Evolutionary conservation across 768 basidiomycete genomes (phyloP).

Genomic region (Postia placenta): DNA sequence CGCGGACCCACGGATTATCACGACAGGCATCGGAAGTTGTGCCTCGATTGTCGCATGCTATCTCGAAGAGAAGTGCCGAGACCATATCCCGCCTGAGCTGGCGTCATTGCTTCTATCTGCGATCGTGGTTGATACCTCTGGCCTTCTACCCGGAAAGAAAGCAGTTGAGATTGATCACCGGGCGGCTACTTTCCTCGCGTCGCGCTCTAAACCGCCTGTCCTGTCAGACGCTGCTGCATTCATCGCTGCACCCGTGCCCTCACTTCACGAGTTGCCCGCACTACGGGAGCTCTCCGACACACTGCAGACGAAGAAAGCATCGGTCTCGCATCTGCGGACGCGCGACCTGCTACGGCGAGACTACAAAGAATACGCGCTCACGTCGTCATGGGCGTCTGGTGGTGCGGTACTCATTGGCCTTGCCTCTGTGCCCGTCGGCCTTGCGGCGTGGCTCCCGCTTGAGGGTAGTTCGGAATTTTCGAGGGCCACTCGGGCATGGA

Average conservation of each 20-base stretch:
- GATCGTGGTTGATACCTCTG: constrained; percentile 83
- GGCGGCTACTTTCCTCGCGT: constrained; percentile 59
- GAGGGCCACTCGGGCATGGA: constrained; percentile 44
- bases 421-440: constrained; percentile 71
- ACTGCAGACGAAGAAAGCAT: constrained; percentile 54
- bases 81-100: constrained; percentile 47
- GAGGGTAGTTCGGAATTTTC: constrained; percentile 34
- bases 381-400: constrained; percentile 36
- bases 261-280: constrained; percentile 31
- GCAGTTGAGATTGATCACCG: constrained; percentile 57
- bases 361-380: constrained; percentile 80
- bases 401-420: constrained; percentile 61
- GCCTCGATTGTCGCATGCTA: constrained; percentile 53
- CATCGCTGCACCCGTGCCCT: constrained; percentile 11
- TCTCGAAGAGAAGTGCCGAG: constrained; percentile 23
- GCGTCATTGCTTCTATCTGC: constrained; percentile 76
- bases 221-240: constrained; percentile 9
- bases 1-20: constrained; percentile 62
- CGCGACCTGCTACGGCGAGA: constrained; percentile 87
- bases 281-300: constrained; percentile 44
- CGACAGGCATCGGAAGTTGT: constrained; percentile 69
- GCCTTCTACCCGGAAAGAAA: constrained; percentile 74
- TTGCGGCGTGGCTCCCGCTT: constrained; percentile 51
- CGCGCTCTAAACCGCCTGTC: constrained; percentile 26
- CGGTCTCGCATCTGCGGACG: constrained; percentile 60